Evolutionary conservation across 495 filamentous ascomycete genomes (phyloP).

Genomic region (Tuber aestivum): DNA sequence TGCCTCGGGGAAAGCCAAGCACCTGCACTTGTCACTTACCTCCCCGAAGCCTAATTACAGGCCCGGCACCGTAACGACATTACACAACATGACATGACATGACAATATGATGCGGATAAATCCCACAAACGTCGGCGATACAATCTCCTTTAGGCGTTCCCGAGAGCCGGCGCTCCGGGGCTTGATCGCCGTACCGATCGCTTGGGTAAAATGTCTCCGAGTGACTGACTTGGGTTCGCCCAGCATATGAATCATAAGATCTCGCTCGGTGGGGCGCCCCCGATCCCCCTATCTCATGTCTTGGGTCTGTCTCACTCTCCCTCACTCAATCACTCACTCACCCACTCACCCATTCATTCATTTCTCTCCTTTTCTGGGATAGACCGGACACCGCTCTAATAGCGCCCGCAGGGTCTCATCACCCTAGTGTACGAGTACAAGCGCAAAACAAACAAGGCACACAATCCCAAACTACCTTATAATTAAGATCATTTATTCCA

Average conservation of each 20-base stretch:
- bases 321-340: neutral
- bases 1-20: neutral
- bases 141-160: neutral
- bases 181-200: neutral
- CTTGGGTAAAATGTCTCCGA: neutral
- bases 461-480: neutral
- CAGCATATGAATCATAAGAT: constrained; percentile 1
- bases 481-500: neutral
- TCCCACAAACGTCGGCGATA: neutral
- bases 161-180: neutral
- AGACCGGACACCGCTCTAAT: neutral
- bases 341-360: no score
- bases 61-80: neutral
- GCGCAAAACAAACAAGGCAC: neutral
- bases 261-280: neutral
- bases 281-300: neutral
- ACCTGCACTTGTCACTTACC: neutral
- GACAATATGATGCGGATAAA: neutral
- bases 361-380: neutral
- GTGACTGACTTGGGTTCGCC: neutral
- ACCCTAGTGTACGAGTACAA: neutral
- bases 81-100: neutral
- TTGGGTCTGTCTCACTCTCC: neutral
- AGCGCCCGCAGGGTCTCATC: neutral
- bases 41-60: neutral